Evolutionary conservation across 352 stramenopile species (phyloP).

Genomic region (Blastocystis sp.): DNA sequence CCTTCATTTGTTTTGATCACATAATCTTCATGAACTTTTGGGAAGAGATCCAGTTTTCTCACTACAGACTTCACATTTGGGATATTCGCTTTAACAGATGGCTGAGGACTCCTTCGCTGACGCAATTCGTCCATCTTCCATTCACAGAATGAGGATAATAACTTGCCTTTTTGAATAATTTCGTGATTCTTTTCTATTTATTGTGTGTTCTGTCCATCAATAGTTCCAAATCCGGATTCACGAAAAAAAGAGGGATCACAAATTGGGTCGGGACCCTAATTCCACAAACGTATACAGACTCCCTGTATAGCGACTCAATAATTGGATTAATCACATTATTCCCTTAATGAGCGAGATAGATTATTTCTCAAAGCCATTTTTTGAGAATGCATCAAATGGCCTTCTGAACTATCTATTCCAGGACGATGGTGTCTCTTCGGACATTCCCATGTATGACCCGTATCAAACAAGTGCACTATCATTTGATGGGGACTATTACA

Average conservation of each 20-base stretch:
- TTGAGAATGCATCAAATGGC: constrained; percentile 53
- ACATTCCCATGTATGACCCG: constrained; percentile 21
- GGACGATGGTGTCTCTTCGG: neutral
- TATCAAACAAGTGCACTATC: neutral
- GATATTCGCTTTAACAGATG: neutral
- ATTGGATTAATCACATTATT: neutral
- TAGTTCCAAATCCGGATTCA: no score
- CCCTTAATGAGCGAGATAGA: neutral
- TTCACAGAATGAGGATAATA: neutral
- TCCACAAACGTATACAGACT: neutral
- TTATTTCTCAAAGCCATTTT: constrained; percentile 31
- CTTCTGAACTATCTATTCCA: constrained; percentile 54
- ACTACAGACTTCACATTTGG: neutral
- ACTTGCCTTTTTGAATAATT: neutral
- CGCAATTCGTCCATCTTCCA: constrained; percentile 15
- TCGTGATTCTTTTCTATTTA: no score
- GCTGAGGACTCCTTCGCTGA: neutral
- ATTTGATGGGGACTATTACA: constrained; percentile 24
- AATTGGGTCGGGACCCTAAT: neutral
- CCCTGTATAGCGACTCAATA: neutral
- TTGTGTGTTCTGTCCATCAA: no score
- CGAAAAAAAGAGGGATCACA: no score
- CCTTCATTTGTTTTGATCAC: constrained; percentile 34
- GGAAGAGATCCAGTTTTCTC: constrained; percentile 18
- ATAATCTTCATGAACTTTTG: constrained; percentile 51